Evolutionary conservation across 1,284 basidiomycete genomes (phyloP), one percentile per base, ranked within the genome.

Genomic region (Tylopilus sp.): DNA sequence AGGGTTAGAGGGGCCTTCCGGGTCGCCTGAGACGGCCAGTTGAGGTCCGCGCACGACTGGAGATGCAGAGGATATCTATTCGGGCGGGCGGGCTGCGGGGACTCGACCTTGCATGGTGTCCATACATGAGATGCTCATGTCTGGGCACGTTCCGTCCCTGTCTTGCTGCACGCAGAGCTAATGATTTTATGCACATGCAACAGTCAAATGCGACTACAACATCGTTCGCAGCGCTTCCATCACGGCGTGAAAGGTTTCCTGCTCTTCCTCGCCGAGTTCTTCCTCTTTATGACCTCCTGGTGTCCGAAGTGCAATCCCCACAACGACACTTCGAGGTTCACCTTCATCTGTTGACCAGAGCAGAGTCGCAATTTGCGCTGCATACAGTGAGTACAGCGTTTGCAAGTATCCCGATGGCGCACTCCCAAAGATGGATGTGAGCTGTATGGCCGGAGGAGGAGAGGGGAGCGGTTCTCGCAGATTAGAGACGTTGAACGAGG

Each of bases 351-450:
- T 64, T 31, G 76, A 73, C 89, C 90, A 95, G 2, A 94, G 68
- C 8, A 94, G 76, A 0, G 91, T 91, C 0, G 92, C 89, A 40
- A 92, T 84, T 60, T 97, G 94, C 5, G 84, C 75, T 0, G 84
- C 83, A 66, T 94, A 96, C 0, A 95, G 74, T 37, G 85, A 83
- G 64, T 94, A 82, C 20, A 95, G 70, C 0, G 83, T 82, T 37
- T 83, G 81, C 51, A 81, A 63, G 51, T 85, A 78, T 43, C 80
- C 73, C 2, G 82, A 78, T 11, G 81, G 75, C 7, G 81, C 78
- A 53, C 75, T 79, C 33, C 94, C 94, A 24, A 97, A 76, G 28
- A 97, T 70, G 0, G 85, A 81, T 0, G 80, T 87, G 38, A 94
- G 74, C 46, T 85, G 77, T 47, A 91, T 82, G 2, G 85, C 81